Percentiles rank a stretch among this genome's conserved stretches.
Conservation (phyloP, 176 grass and related monocot species). For the Ananas comosus region DNA sequence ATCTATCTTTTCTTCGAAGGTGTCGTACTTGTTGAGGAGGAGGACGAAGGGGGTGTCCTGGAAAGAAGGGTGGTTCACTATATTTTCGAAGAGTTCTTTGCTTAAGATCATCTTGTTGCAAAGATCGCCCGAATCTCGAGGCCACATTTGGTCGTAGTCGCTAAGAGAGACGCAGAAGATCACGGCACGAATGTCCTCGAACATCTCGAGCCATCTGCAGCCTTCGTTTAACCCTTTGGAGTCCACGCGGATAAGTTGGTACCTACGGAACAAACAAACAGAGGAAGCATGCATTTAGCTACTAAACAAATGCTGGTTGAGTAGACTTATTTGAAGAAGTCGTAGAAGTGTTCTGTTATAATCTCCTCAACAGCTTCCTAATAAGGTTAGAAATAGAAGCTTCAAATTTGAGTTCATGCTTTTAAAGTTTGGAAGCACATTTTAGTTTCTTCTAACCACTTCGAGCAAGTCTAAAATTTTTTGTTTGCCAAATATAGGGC, state of each 20-base stretch:
- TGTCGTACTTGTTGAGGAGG: slow-evolving; percentile 23
- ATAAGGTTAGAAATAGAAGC: too few species aligned
- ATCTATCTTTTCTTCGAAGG: slow-evolving; percentile 22
- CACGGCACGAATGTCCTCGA: slow-evolving; percentile 20
- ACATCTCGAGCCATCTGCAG: slow-evolving; percentile 24
- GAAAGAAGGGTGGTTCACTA: slow-evolving; percentile 18
- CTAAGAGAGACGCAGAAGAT: slow-evolving; percentile 24
- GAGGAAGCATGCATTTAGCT: not conserved
- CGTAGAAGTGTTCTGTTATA: too few species aligned
- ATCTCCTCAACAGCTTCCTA: too few species aligned
- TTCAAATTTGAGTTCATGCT: too few species aligned
- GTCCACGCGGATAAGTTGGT: slow-evolving; percentile 20
- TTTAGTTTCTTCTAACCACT: too few species aligned
- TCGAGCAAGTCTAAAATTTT: too few species aligned
- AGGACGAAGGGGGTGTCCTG: slow-evolving; percentile 17
- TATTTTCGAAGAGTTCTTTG: slow-evolving; percentile 20
- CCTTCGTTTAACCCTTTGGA: slow-evolving; percentile 25
- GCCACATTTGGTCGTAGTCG: slow-evolving; percentile 26
- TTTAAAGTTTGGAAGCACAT: too few species aligned
- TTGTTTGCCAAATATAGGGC: too few species aligned
- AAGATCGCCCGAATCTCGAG: slow-evolving; percentile 10
- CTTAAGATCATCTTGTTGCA: slow-evolving; percentile 27
- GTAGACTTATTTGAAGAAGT: too few species aligned
- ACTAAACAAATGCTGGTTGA: too few species aligned
- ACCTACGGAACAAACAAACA: slow-evolving; percentile 3